A percentile compares a stretch with the other conserved stretches of the same genome.
phyloP scores from a whole-genome alignment of 371 early-diverging fungal species.

The Mucor circinelloides region DNA sequence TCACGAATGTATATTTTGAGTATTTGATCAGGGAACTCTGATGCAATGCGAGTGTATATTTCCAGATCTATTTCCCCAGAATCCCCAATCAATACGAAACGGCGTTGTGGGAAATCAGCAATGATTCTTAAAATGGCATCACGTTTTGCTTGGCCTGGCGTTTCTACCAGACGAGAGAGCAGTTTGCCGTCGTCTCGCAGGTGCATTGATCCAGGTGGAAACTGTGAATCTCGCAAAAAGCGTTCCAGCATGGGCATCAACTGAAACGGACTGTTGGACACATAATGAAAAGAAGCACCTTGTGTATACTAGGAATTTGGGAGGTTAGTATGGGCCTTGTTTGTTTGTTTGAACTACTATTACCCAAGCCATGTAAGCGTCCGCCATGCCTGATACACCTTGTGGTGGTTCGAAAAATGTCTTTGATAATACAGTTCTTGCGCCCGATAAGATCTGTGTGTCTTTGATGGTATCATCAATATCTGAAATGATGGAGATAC shows the following conservation, averaged over 20 bases:
- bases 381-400: constrained; percentile 74
- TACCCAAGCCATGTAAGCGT: constrained; percentile 67
- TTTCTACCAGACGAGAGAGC: constrained; percentile 36
- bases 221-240: constrained; percentile 70
- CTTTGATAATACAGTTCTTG: constrained; percentile 63
- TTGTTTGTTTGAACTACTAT: constrained; percentile 9
- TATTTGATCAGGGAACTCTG: constrained; percentile 64
- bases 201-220: constrained; percentile 85
- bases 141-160: constrained; percentile 58
- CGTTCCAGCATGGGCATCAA: constrained; percentile 71
- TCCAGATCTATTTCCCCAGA: constrained; percentile 91
- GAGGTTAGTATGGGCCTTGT: background rate
- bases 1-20: constrained; percentile 87
- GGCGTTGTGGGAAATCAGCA: constrained; percentile 78
- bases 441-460: constrained; percentile 72
- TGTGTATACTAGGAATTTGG: constrained; percentile 44
- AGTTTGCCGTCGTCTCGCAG: constrained; percentile 59
- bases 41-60: constrained; percentile 69
- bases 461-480: constrained; percentile 89
- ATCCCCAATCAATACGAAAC: constrained; percentile 89
- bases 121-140: constrained; percentile 60
- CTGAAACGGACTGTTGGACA: constrained; percentile 91
- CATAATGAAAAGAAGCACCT: constrained; percentile 87
- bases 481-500: constrained; percentile 84
- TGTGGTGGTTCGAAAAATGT: constrained; percentile 70